Evolutionary conservation across 257 asterid species (phyloP), one percentile per base, ranked within the genome.

Genomic region (Salvia hispanica): DNA sequence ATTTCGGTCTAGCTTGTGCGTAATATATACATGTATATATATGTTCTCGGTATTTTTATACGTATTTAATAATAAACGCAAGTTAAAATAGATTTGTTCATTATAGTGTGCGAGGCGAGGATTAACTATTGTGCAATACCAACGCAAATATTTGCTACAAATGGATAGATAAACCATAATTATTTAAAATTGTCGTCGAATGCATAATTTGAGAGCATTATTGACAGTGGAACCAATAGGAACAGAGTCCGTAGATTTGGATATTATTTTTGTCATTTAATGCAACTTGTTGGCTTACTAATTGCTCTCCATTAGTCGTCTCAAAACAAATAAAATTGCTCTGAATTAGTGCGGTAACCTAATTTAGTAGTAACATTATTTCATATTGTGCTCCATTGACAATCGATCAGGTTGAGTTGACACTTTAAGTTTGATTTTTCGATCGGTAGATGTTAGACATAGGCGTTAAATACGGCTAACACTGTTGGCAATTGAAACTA

Each of bases 231-330:
- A 37, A 43, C 60, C 51, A 54, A 58, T 64, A 45, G 18, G 58
- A 72, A 72, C 58, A 47, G 67, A 73, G 37, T 39, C 69, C 68
- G 58, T 63, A 58, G 14, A 25, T 14, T 21, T 10, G 33, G n/a
- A 21, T 15, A 58, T 51, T 67, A 67, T 51, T 73, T 66, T n/a
- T 58, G 72, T 66, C 77, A 58, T 66, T 73, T 56, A 37, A 48
- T 34, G 64, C 73, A 73, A 73, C 64, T 66, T 73, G 65, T 61
- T 42, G 62, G 33, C 73, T 37, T 48, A 16, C 73, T 36, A 34
- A 34, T 58, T 58, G 45, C 64, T 36, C 46, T 1, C 39, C 14
- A n/a, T 58, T 18, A 18, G 21, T 18, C 21, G 21, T 18, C 21
- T 18, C 21, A 18, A 18, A 18, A 18, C 21, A 18, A 18, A 18